Percentiles rank a stretch among this genome's conserved stretches.
These are phyloP conservation scores for Neostapfia colusana DNA, from an alignment of 176 grass and related monocot species.

Conservation along the genomic window DNA sequence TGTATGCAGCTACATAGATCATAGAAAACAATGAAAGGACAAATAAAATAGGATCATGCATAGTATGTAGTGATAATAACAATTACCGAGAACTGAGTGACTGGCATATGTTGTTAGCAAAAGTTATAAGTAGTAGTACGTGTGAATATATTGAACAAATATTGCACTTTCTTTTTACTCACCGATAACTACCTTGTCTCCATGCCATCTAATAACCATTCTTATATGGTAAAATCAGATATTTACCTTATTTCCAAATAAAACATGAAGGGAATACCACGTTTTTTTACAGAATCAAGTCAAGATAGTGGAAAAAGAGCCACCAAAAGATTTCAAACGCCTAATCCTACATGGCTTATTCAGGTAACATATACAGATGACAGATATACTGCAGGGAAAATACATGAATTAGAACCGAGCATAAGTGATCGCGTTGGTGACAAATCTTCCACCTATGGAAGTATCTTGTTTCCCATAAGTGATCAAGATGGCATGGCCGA, in stretches of 20 bases:
- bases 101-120: neutral
- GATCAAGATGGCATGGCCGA: neutral
- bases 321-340: too few species aligned
- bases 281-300: neutral
- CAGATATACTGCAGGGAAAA: slow-evolving; percentile 1
- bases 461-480: neutral
- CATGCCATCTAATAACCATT: too few species aligned
- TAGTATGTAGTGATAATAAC: neutral
- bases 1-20: neutral
- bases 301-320: neutral
- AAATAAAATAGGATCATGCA: slow-evolving; percentile 5
- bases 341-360: neutral
- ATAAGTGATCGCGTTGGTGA: slow-evolving; percentile 12
- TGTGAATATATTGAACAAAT: neutral
- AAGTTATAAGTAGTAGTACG: neutral
- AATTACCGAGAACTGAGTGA: neutral
- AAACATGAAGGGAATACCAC: neutral
- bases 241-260: too few species aligned
- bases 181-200: neutral
- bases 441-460: slow-evolving; percentile 18
- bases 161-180: slow-evolving; percentile 11
- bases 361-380: neutral
- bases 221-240: too few species aligned
- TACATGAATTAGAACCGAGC: slow-evolving; percentile 4
- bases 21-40: neutral